Evolutionary conservation across 331 rosid genomes (phyloP).

Genomic region (Arachis monticola): DNA sequence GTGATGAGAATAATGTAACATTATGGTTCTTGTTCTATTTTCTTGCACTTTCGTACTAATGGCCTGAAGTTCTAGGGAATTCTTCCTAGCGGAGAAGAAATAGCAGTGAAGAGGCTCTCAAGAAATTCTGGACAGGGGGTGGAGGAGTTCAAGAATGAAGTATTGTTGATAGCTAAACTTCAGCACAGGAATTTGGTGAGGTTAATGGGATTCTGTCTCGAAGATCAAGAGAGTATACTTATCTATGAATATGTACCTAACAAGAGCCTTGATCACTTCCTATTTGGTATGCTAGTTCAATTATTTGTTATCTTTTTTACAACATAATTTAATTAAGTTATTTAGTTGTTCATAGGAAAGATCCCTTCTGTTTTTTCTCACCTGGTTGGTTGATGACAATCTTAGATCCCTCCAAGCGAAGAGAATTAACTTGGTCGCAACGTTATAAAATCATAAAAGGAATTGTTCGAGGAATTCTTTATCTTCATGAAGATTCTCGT

Average conservation of each 20-base stretch:
- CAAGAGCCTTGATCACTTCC: conserved; percentile 57
- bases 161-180: conserved; percentile 61
- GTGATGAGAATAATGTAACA: neutral
- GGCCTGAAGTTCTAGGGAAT: conserved; percentile 54
- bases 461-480: conserved; percentile 61
- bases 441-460: conserved; percentile 53
- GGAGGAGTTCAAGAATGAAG: conserved; percentile 64
- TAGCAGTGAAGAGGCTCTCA: conserved; percentile 63
- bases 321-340: neutral
- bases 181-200: conserved; percentile 76
- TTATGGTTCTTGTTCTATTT: neutral
- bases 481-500: conserved; percentile 75
- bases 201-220: conserved; percentile 62
- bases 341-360: neutral
- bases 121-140: conserved; percentile 57
- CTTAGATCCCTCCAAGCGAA: conserved; percentile 34
- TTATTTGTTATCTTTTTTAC: neutral
- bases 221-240: conserved; percentile 47
- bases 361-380: conserved; percentile 13
- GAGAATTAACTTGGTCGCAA: conserved; percentile 48
- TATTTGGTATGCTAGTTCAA: conserved; percentile 48
- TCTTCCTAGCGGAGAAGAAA: conserved; percentile 52
- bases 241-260: conserved; percentile 61
- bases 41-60: conserved; percentile 1
- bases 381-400: conserved; percentile 1